Percentiles rank a stretch among this genome's conserved stretches.
phyloP scores from a whole-genome alignment of 169 alveolate genomes.

The Plasmodium adleri region DNA sequence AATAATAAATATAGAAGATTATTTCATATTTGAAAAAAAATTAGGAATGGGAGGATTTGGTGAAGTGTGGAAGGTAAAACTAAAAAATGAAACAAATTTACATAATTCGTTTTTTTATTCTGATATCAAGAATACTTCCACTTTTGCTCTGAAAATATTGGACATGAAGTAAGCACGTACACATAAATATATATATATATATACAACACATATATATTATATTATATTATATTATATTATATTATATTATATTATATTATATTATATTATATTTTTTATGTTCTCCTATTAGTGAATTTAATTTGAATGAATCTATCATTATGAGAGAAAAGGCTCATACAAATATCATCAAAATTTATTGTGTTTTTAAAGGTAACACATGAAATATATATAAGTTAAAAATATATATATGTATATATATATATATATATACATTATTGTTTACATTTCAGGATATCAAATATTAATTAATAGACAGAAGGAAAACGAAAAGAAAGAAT shows the following conservation, averaged over 20 bases:
- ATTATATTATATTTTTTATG: neutral
- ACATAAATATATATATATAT: neutral
- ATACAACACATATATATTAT: neutral
- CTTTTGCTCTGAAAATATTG: slow-evolving; percentile 58
- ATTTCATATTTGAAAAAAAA: slow-evolving; percentile 24
- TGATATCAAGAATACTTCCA: slow-evolving; percentile 36
- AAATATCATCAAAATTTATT: slow-evolving; percentile 25
- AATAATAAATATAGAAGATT: slow-evolving; percentile 35
- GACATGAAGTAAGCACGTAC: slow-evolving; percentile 32
- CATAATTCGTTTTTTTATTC: slow-evolving; percentile 44
- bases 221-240: too few species aligned
- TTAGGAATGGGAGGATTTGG: slow-evolving; percentile 69
- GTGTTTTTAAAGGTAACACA: slow-evolving; percentile 50
- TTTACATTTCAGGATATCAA: slow-evolving; percentile 32
- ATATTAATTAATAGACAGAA: slow-evolving; percentile 35
- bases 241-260: too few species aligned
- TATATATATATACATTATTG: neutral
- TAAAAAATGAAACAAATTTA: slow-evolving; percentile 3
- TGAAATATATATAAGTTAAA: neutral
- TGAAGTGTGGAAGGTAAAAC: slow-evolving; percentile 64
- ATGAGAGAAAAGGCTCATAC: slow-evolving; percentile 69
- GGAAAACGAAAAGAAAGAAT: slow-evolving; percentile 51
- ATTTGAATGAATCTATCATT: slow-evolving; percentile 54
- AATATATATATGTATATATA: neutral
- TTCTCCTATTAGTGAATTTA: slow-evolving; percentile 42